phyloP scores from a whole-genome alignment of 345 rosid species.

The Gossypium stocksii region DNA sequence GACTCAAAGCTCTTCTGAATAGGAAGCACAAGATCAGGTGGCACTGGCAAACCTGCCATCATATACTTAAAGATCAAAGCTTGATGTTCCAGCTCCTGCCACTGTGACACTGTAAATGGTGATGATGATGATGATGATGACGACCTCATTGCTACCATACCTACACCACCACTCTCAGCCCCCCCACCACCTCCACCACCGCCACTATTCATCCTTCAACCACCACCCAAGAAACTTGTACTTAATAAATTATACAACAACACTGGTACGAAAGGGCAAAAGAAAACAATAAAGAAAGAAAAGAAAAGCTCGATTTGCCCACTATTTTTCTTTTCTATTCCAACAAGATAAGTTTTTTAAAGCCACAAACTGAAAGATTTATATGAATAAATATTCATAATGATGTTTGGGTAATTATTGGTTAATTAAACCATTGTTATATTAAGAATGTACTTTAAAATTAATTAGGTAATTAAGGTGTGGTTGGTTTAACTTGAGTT shows the following conservation, averaged over 20 bases:
- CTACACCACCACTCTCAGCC: slow-evolving; percentile 19
- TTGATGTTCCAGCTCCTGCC: slow-evolving; percentile 62
- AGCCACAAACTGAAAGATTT: slow-evolving; percentile 21
- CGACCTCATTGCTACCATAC: slow-evolving; percentile 29
- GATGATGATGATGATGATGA: slow-evolving; percentile 38
- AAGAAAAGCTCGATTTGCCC: neutral
- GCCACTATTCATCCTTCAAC: slow-evolving; percentile 26
- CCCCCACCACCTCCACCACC: slow-evolving; percentile 1
- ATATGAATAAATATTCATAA: neutral
- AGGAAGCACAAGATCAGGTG: slow-evolving; percentile 51
- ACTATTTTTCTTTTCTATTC: neutral
- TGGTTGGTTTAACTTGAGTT: neutral
- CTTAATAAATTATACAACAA: neutral
- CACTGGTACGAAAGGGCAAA: neutral
- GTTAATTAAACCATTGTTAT: neutral
- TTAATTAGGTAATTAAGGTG: neutral
- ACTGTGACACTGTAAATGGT: slow-evolving; percentile 52
- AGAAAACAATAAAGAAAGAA: neutral
- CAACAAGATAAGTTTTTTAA: neutral
- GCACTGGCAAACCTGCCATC: slow-evolving; percentile 55
- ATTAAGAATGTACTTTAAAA: neutral
- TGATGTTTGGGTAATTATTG: neutral
- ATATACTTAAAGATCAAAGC: slow-evolving; percentile 56
- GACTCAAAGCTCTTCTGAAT: slow-evolving; percentile 50
- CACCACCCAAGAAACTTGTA: slow-evolving; percentile 7